phyloP scores from a whole-genome alignment of 768 basidiomycete species.

The Termitomyces sp. region DNA sequence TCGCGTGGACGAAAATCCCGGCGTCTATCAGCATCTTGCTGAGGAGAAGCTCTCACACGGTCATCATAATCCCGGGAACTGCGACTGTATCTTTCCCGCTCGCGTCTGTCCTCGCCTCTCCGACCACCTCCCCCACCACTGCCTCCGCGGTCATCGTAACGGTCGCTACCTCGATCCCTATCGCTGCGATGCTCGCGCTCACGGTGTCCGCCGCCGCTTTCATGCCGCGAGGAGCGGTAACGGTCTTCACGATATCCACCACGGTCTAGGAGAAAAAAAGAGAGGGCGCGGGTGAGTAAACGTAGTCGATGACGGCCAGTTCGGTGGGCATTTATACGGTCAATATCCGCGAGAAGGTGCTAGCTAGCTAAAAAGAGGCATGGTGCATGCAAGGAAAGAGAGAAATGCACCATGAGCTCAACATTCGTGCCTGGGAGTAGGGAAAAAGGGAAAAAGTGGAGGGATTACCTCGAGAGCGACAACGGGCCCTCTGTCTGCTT shows the following conservation, averaged over 20 bases:
- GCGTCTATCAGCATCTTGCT: constrained; percentile 51
- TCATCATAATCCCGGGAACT: constrained; percentile 47
- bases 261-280: constrained; percentile 50
- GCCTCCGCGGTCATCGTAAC: constrained; percentile 34
- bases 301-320: constrained; percentile 30
- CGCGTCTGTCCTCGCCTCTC: constrained; percentile 50
- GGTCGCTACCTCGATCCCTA: constrained; percentile 32
- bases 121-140: constrained; percentile 33
- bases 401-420: constrained; percentile 66
- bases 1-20: constrained; percentile 45
- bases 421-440: constrained; percentile 37
- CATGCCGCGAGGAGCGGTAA: constrained; percentile 66
- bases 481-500: constrained; percentile 4
- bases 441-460: constrained; percentile 32
- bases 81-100: constrained; percentile 46
- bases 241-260: constrained; percentile 63
- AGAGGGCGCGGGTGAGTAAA: constrained; percentile 51
- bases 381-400: constrained; percentile 54
- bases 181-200: constrained; percentile 51
- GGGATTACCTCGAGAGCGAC: constrained; percentile 24
- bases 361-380: constrained; percentile 69
- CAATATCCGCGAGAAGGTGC: constrained; percentile 36
- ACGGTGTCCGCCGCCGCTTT: constrained; percentile 51
- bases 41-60: constrained; percentile 37
- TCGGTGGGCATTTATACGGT: constrained; percentile 33